Percentiles rank a stretch among this genome's conserved stretches.
Conservation (phyloP, 345 rosid species). For the Arabis alpina region DNA sequence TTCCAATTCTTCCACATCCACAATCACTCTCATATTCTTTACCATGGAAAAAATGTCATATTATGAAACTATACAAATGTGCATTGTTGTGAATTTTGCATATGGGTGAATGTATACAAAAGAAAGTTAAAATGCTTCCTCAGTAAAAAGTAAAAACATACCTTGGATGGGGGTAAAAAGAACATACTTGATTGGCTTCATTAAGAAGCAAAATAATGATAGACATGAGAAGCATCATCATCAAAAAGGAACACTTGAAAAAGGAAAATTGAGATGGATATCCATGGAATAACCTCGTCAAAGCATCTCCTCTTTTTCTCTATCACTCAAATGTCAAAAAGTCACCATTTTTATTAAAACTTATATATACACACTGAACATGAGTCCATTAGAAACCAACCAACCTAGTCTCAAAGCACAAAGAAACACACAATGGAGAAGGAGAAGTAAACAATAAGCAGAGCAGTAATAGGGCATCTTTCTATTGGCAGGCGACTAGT, state of each 20-base stretch:
- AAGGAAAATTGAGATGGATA: slow-evolving; percentile 31
- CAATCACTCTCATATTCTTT: slow-evolving; percentile 6
- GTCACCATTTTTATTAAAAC: slow-evolving; percentile 12
- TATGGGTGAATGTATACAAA: background rate
- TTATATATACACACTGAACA: slow-evolving; percentile 19
- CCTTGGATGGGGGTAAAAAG: slow-evolving; percentile 15
- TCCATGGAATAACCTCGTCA: slow-evolving; percentile 42
- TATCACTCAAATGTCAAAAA: slow-evolving; percentile 34
- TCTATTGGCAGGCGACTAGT: slow-evolving; percentile 41
- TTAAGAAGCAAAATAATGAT: slow-evolving; percentile 30
- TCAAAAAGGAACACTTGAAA: slow-evolving; percentile 29
- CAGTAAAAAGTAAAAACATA: slow-evolving; percentile 11
- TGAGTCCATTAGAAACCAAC: slow-evolving; percentile 26
- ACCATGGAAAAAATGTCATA: background rate
- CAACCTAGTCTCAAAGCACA: slow-evolving; percentile 16
- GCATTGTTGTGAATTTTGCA: background rate
- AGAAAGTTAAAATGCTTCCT: background rate
- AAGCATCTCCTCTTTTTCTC: slow-evolving; percentile 36
- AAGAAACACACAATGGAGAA: background rate
- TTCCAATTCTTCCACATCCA: slow-evolving; percentile 30
- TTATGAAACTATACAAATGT: slow-evolving; percentile 6
- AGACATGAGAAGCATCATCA: slow-evolving; percentile 34
- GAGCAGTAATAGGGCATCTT: slow-evolving; percentile 45
- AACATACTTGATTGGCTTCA: slow-evolving; percentile 29
- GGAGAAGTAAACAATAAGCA: slow-evolving; percentile 29